Base-by-base conservation (phyloP, 2,329 filamentous ascomycete genomes). In the Beauveria pseudobassiana region DNA sequence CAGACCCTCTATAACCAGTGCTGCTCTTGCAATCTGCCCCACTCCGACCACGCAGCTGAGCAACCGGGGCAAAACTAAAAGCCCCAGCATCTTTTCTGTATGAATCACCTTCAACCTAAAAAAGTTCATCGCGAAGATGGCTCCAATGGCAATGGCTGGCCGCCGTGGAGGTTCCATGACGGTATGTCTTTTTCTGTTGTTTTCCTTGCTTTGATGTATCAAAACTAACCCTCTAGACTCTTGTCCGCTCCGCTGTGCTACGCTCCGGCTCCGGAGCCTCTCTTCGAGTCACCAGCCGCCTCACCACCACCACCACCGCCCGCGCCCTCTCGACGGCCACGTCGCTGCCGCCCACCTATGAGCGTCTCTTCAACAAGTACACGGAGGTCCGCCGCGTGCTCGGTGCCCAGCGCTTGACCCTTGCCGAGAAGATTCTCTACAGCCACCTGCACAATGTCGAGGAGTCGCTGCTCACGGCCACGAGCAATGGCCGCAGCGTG, bases 341-440 rank as follows among this genome's bases (percentile, higher is more conserved):
- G 60, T 70, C 75, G 14, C 77, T 83, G 48, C 79, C 82, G 20
- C 90, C 91, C 52, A 90, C 90, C 30, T 97, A 97, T 76, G 82
- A 88, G 68, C 92, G 88, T 75, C 88, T 96, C 57, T 82, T 93
- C 72, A 83, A 82, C 70, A 90, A 88, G 68, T 88, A 96, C 65
- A 80, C 85, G 65, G 81, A 91, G 71, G 93, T 96, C 38, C 82
- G 83, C 59, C 82, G 84, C 59, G 84, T 96, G 10, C 82, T 97
- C 40, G 89, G 88, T 54, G 69, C 76, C 63, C 78, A 80, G 67
- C 79, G 81, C 61, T 84, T 99, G 63, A 97, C 93, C 2, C 84
- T 99, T 62, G 92, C 95, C 65, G 95, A 99, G 78, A 99, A 99
- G 84, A 97, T 99, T 70, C 84, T 99, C 63, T 99, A 98, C 80